Conservation (phyloP, 1,284 basidiomycete species). For the Austroboletus niveus region DNA sequence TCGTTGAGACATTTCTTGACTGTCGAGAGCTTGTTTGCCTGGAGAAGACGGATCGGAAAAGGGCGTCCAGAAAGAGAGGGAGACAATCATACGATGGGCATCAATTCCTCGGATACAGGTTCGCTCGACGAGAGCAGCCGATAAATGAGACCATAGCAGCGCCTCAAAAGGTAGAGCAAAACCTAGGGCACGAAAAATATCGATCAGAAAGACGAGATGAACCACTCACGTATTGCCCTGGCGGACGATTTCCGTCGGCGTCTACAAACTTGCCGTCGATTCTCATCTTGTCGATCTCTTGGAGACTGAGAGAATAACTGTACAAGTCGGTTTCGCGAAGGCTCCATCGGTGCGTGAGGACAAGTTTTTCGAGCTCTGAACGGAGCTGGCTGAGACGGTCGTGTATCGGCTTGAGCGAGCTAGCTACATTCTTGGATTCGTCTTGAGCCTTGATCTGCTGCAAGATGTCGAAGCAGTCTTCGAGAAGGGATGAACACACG, state of each 20-base stretch:
- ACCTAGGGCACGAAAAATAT: constrained; percentile 50
- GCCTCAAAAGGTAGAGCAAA: constrained; percentile 85
- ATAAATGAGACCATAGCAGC: constrained; percentile 97
- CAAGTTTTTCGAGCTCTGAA: constrained; percentile 83
- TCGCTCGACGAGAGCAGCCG: constrained; percentile 94
- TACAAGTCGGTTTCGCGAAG: constrained; percentile 94
- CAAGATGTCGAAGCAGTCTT: constrained; percentile 95
- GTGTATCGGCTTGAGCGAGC: constrained; percentile 91
- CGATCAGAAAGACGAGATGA: neutral
- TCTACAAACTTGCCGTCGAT: constrained; percentile 98
- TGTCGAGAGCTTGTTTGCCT: constrained; percentile 93
- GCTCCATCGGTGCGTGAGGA: constrained; percentile 96
- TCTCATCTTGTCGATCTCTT: constrained; percentile 96
- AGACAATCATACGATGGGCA: constrained; percentile 77
- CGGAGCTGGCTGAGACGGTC: constrained; percentile 89
- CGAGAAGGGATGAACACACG: constrained; percentile 84
- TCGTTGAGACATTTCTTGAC: constrained; percentile 98
- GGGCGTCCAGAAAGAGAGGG: neutral
- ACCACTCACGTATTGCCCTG: constrained; percentile 83
- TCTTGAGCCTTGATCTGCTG: constrained; percentile 97
- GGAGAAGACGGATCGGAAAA: neutral
- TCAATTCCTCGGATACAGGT: constrained; percentile 97
- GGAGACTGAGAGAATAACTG: constrained; percentile 91
- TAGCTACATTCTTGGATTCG: constrained; percentile 86
- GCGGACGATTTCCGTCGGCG: constrained; percentile 85